Percentiles rank a stretch among this genome's conserved stretches.
Evolutionary conservation across 176 grass and related monocot species (phyloP).

Genomic region (Raddia guianensis): DNA sequence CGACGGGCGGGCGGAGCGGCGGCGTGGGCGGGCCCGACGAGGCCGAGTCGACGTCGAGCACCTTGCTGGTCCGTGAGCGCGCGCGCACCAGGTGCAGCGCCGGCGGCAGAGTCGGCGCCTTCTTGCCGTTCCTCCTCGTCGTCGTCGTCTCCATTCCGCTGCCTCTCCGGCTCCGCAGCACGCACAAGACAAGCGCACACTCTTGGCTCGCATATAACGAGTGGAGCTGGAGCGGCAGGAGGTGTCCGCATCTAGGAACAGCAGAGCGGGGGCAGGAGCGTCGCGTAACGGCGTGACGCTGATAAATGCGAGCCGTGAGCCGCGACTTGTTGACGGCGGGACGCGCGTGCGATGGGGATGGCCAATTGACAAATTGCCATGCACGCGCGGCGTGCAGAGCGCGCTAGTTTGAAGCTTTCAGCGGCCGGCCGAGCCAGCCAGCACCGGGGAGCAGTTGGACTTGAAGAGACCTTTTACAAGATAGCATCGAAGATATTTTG

Average conservation of each 20-base stretch:
- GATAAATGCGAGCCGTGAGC: slow-evolving; percentile 28
- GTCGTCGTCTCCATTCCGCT: slow-evolving; percentile 2
- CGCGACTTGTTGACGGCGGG: too few species aligned
- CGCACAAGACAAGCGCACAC: not conserved
- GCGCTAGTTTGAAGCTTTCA: too few species aligned
- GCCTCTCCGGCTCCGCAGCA: not conserved
- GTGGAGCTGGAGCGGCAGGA: slow-evolving; percentile 27
- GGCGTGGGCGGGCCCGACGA: slow-evolving; percentile 47
- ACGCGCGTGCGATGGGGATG: too few species aligned
- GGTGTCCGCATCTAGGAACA: not conserved
- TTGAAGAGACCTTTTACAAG: too few species aligned
- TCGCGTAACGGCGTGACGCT: not conserved
- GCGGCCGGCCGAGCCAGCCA: too few species aligned
- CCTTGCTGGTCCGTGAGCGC: slow-evolving; percentile 10
- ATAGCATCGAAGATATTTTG: too few species aligned
- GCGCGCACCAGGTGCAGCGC: slow-evolving; percentile 15
- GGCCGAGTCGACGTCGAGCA: not conserved
- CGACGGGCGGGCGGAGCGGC: slow-evolving; percentile 29
- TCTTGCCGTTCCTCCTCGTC: not conserved
- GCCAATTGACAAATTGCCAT: too few species aligned
- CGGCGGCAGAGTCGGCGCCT: slow-evolving; percentile 15
- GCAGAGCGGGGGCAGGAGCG: not conserved
- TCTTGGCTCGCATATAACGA: not conserved
- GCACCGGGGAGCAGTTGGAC: too few species aligned
- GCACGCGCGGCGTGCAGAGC: too few species aligned